Conservation (phyloP, 768 basidiomycete genomes). For the Paxillus ammoniavirescens region DNA sequence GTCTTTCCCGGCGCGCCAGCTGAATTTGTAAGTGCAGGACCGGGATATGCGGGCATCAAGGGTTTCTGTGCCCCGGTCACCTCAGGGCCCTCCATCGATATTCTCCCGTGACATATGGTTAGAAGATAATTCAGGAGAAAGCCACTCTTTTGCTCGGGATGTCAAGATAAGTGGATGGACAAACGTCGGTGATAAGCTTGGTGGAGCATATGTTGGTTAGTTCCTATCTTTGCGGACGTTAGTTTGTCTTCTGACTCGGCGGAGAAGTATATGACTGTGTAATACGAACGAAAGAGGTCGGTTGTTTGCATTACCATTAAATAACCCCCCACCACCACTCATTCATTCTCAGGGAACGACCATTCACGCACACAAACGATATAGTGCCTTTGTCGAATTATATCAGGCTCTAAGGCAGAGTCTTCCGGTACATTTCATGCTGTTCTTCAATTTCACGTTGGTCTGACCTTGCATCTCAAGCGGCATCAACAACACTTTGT, state of each 20-base stretch:
- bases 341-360: constrained; percentile 45
- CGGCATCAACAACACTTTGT: constrained; percentile 44
- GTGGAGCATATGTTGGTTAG: constrained; percentile 67
- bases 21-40: not conserved
- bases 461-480: constrained; percentile 26
- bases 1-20: not conserved
- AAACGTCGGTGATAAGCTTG: constrained; percentile 62
- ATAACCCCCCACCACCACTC: not conserved
- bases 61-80: constrained; percentile 19
- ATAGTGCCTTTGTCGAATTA: constrained; percentile 62
- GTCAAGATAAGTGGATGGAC: constrained; percentile 71
- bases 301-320: constrained; percentile 4
- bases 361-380: constrained; percentile 67
- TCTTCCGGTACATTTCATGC: constrained; percentile 45
- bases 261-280: constrained; percentile 65
- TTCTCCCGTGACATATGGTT: constrained; percentile 73
- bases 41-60: constrained; percentile 22
- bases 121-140: constrained; percentile 55
- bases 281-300: constrained; percentile 61
- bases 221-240: constrained; percentile 1
- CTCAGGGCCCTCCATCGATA: constrained; percentile 47
- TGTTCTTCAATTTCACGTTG: not conserved
- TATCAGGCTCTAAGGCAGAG: constrained; percentile 44
- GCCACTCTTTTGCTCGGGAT: constrained; percentile 57
- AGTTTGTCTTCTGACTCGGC: not conserved